Evolutionary conservation across 2,329 filamentous ascomycete genomes (phyloP), one percentile per base, ranked within the genome.

Genomic region (Alternaria dauci): DNA sequence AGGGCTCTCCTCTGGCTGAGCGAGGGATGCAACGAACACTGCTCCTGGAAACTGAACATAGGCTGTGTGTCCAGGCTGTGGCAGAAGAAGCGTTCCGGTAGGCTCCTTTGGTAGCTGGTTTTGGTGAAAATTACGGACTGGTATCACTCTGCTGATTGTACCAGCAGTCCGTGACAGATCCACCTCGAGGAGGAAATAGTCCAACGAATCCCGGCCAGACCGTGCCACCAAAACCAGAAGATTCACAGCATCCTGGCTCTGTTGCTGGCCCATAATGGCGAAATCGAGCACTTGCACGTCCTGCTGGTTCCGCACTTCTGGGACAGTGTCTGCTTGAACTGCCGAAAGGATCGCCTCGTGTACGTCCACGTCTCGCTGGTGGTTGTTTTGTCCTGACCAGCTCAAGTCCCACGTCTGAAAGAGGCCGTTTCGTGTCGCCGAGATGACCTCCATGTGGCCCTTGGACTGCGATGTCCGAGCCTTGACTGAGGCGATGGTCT

Each of bases 371-470:
- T 94, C 92, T 26, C 86, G 86, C 47, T 91, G 86, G 48, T 92
- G 84, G 43, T 91, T 88, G 73, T 93, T 89, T 67, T 94, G 92
- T 34, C 94, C 94, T 62, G 91, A 92, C 77, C 94, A 92, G 72
- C 94, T 93, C 43, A 97, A 85, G 73, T 91, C 91, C 95, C 95
- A 99, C 8, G 90, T 86, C 70, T 96, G 90, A 26, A 99, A 81
- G 59, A 89, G 86, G 28, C 91, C 94, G 69, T 90, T 90, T 55
- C 88, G 86, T 2, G 93, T 95, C 14, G 90, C 88, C 38, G 94
- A 88, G 47, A 97, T 86, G 34, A 97, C 85, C 68, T 94, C 92
- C 74, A 94, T 89, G 78, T 97, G 93, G 25, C 93, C 94, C 65
- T 93, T 88, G 59, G 89, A 87, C 38, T 85, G 84, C 9, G 90